These are phyloP conservation scores for Diplodia seriata DNA, from an alignment of 2,329 filamentous ascomycete species.

Conservation along the genomic window DNA sequence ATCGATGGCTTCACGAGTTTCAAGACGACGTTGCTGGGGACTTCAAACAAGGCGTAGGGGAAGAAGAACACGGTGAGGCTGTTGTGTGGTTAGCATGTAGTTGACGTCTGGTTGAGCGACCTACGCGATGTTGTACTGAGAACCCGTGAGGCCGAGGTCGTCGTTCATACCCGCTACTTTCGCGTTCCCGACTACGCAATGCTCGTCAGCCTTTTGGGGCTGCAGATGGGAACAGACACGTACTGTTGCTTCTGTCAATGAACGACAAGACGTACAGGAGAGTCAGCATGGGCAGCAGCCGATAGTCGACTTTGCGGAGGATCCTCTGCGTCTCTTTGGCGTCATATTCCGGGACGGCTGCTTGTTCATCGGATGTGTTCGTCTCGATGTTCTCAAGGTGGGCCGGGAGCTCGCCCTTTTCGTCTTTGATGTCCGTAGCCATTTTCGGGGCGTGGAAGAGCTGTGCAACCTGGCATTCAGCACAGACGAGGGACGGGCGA, in stretches of 20 bases:
- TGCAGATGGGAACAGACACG: not conserved
- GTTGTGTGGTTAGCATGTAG: fast-evolving
- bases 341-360: not conserved
- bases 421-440: not conserved
- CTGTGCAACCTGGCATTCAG: no score
- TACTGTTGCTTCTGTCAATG: conserved; percentile 48
- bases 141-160: conserved; percentile 49
- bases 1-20: conserved; percentile 56
- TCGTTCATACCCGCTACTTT: conserved; percentile 43
- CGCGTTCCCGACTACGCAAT: conserved; percentile 50
- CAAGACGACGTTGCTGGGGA: conserved; percentile 64
- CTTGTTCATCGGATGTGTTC: not conserved
- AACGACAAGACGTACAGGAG: conserved; percentile 51
- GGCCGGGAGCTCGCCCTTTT: not conserved
- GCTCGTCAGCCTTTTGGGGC: not conserved
- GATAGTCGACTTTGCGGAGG: conserved; percentile 38
- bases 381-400: not conserved
- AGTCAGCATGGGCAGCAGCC: conserved; percentile 40
- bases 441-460: not conserved
- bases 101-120: not conserved
- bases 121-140: conserved; percentile 66
- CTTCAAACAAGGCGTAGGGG: conserved; percentile 37
- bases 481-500: no score
- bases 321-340: conserved; percentile 36
- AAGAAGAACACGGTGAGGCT: conserved; percentile 18